Conservation (phyloP, 352 stramenopile genomes). For the Globisporangium yorkense region DNA sequence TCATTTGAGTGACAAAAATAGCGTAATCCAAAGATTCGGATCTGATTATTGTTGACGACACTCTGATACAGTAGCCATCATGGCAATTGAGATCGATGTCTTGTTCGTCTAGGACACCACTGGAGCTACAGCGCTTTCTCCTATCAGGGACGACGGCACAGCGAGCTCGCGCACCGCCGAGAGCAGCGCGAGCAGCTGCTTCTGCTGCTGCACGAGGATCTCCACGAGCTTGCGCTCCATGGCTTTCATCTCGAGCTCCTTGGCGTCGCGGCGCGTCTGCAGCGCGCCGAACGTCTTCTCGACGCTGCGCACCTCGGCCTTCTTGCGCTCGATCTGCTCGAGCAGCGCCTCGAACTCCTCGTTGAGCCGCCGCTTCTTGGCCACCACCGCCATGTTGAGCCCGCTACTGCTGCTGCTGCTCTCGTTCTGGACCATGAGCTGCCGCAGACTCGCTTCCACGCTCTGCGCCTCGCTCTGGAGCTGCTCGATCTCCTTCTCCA, state of each 20-base stretch:
- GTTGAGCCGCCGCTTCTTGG: conserved; percentile 76
- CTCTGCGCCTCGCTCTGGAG: conserved; percentile 52
- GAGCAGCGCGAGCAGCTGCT: conserved; percentile 57
- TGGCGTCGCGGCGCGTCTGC: conserved; percentile 46
- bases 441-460: conserved; percentile 45
- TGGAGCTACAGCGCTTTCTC: too few species aligned
- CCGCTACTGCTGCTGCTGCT: conserved; percentile 3
- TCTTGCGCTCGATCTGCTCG: conserved; percentile 70
- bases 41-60: too few species aligned
- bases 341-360: conserved; percentile 77
- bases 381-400: conserved; percentile 57
- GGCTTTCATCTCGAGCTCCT: conserved; percentile 68
- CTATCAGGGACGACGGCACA: conserved; percentile 4
- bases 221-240: conserved; percentile 80
- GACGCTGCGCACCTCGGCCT: conserved; percentile 42
- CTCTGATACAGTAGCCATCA: too few species aligned
- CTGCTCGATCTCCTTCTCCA: conserved; percentile 55
- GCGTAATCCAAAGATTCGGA: too few species aligned
- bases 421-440: conserved; percentile 46
- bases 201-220: conserved; percentile 83
- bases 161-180: conserved; percentile 35
- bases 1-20: too few species aligned
- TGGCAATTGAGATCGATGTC: too few species aligned
- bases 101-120: too few species aligned
- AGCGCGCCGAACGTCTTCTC: conserved; percentile 61